These are phyloP conservation scores for Ganoderma leucocontextum DNA, from an alignment of 1,284 basidiomycete species.

Conservation along the genomic window DNA sequence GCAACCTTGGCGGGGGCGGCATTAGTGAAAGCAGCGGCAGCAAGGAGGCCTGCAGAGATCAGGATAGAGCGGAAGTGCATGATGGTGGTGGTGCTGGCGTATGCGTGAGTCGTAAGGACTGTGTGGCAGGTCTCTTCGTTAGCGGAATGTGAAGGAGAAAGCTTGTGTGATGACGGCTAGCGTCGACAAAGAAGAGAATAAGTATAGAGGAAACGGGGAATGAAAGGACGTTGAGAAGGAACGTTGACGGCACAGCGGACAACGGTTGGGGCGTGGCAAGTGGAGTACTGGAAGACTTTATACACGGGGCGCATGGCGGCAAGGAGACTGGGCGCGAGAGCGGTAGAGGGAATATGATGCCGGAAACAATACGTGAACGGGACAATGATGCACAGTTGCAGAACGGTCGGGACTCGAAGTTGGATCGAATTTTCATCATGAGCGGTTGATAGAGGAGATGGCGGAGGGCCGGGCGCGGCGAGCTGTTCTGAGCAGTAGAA, in stretches of 20 bases:
- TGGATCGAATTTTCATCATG: background rate
- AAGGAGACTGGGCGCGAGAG: slow-evolving; percentile 7
- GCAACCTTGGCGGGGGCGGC: slow-evolving; percentile 25
- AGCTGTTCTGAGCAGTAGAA: background rate
- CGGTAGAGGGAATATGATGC: background rate
- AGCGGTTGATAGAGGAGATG: slow-evolving; percentile 2
- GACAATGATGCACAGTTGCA: slow-evolving; percentile 15
- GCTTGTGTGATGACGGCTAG: slow-evolving; percentile 26
- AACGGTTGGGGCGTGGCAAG: slow-evolving; percentile 19
- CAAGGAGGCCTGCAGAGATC: slow-evolving; percentile 26
- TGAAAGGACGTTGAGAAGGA: slow-evolving; percentile 12
- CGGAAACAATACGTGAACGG: slow-evolving; percentile 23
- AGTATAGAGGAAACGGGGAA: slow-evolving; percentile 28
- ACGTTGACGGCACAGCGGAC: slow-evolving; percentile 29
- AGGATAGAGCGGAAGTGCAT: slow-evolving; percentile 30
- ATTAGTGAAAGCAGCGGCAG: slow-evolving; percentile 29
- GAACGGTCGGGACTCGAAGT: slow-evolving; percentile 1
- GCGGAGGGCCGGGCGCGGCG: background rate
- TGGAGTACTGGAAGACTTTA: slow-evolving; percentile 16
- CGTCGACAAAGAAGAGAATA: slow-evolving; percentile 30
- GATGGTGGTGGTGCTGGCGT: background rate
- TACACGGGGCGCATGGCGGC: slow-evolving; percentile 15
- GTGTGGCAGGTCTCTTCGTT: slow-evolving; percentile 14
- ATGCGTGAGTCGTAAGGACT: slow-evolving; percentile 28
- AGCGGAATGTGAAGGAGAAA: slow-evolving; percentile 3